phyloP scores from a whole-genome alignment of 352 stramenopile species.

The Globisporangium cederbergense region DNA sequence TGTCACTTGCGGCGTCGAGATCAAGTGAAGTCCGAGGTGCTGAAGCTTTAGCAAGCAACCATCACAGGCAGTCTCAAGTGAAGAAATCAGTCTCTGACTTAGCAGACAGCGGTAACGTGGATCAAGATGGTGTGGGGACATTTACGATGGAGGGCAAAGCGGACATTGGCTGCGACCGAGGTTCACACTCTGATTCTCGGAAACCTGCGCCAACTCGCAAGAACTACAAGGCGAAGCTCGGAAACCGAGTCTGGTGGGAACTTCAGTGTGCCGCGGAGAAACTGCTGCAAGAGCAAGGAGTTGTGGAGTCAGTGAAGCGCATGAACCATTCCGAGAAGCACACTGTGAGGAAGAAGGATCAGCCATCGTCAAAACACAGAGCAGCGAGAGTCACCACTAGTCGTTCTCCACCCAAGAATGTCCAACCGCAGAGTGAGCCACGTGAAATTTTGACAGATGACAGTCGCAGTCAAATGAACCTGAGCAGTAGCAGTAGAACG shows the following conservation, averaged over 20 bases:
- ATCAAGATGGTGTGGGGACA: background rate
- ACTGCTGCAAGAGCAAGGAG: slow-evolving; percentile 22
- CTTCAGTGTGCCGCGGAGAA: slow-evolving; percentile 47
- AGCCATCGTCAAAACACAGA: background rate
- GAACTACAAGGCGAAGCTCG: slow-evolving; percentile 46
- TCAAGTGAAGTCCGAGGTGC: background rate
- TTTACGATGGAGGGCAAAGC: background rate
- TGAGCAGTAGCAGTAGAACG: background rate
- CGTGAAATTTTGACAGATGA: background rate
- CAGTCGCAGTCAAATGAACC: background rate
- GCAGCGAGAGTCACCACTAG: background rate
- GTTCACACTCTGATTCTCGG: background rate
- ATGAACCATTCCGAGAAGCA: background rate
- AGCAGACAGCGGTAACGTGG: too few relatives aligned
- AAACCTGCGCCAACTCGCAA: slow-evolving; percentile 16
- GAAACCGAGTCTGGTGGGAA: slow-evolving; percentile 62
- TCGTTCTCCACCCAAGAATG: background rate
- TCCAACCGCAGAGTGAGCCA: too few relatives aligned
- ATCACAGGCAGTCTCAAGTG: background rate
- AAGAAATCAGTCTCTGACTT: background rate
- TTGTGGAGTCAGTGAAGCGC: background rate
- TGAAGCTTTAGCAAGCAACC: background rate
- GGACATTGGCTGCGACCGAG: background rate
- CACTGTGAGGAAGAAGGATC: background rate
- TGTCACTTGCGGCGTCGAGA: background rate